These are phyloP conservation scores for Coniophora puteana DNA, from an alignment of 1,284 basidiomycete genomes.

Conservation along the genomic window DNA sequence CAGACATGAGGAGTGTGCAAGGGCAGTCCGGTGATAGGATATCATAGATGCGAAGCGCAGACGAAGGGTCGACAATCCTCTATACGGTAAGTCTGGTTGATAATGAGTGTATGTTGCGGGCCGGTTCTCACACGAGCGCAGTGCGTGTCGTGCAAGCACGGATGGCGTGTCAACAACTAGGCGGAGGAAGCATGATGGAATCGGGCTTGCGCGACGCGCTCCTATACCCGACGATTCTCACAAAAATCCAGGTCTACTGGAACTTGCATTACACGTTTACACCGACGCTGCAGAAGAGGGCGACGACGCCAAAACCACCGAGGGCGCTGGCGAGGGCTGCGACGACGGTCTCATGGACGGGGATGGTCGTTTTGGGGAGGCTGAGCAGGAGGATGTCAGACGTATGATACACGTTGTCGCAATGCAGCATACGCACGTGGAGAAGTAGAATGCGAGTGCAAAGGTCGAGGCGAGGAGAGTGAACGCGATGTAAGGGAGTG, in stretches of 20 bases:
- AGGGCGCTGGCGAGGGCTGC: constrained; percentile 72
- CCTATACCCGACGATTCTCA: too few relatives aligned
- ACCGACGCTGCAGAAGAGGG: constrained; percentile 82
- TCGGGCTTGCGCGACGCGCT: too few relatives aligned
- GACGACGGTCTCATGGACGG: constrained; percentile 66
- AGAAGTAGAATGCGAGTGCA: constrained; percentile 81
- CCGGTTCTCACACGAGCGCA: constrained; percentile 22
- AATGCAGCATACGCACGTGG: constrained; percentile 86
- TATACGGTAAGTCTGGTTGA: constrained; percentile 53
- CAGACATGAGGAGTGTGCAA: neutral
- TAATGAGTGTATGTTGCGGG: constrained; percentile 3
- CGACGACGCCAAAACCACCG: constrained; percentile 82
- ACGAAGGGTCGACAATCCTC: constrained; percentile 87
- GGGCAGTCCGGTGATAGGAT: too few relatives aligned
- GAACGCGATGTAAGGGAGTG: constrained; percentile 75
- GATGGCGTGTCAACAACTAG: constrained; percentile 77
- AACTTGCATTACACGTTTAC: constrained; percentile 68
- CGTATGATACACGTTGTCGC: constrained; percentile 9
- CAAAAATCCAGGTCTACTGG: neutral
- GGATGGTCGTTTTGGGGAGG: constrained; percentile 65
- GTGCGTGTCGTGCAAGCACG: constrained; percentile 71
- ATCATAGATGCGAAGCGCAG: constrained; percentile 77
- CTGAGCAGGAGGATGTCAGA: constrained; percentile 34
- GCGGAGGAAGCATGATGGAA: constrained; percentile 1
- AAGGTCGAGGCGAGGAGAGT: constrained; percentile 73